Conservation (phyloP, 1,284 basidiomycete genomes). For the Sparassis latifolia region DNA sequence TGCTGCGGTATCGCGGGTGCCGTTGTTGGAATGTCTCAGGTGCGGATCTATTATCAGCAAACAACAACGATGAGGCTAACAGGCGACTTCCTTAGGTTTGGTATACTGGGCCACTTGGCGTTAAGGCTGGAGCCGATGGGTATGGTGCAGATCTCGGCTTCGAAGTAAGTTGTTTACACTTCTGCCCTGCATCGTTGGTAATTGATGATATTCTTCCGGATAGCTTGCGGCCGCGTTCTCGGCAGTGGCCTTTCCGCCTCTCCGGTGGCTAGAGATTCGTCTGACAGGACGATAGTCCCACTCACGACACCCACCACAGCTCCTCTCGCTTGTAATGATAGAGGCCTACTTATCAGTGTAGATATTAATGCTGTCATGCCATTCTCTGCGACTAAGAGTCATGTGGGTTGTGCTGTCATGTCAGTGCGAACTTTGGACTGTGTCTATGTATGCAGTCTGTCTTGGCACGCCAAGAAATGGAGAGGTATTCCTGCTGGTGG, state of each 20-base stretch:
- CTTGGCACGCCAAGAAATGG: no score
- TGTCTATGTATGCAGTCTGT: no score
- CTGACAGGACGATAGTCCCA: conserved; percentile 30
- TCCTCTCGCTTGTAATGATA: not conserved
- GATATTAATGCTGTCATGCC: no score
- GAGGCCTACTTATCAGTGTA: not conserved
- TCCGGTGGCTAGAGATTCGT: conserved; percentile 40
- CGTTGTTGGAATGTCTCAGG: conserved; percentile 43
- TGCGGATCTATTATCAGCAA: not conserved
- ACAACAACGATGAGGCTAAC: no score
- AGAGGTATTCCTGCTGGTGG: no score
- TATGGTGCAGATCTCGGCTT: conserved; percentile 54
- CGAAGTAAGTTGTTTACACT: conserved; percentile 30
- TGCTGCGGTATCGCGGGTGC: conserved; percentile 42
- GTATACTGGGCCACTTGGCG: conserved; percentile 48
- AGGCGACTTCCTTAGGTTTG: conserved; percentile 24
- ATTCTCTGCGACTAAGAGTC: no score
- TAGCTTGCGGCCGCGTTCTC: conserved; percentile 40
- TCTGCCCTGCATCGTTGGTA: not conserved
- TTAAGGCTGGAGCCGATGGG: conserved; percentile 30
- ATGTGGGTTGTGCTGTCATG: no score
- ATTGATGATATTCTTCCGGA: not conserved
- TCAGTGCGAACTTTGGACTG: no score
- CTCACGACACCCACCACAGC: not conserved
- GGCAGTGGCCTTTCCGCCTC: conserved; percentile 33